A percentile compares a stretch with the other conserved stretches of the same genome.
Conservation (phyloP, 2,329 filamentous ascomycete species). For the Clarireedia monteithiana region DNA sequence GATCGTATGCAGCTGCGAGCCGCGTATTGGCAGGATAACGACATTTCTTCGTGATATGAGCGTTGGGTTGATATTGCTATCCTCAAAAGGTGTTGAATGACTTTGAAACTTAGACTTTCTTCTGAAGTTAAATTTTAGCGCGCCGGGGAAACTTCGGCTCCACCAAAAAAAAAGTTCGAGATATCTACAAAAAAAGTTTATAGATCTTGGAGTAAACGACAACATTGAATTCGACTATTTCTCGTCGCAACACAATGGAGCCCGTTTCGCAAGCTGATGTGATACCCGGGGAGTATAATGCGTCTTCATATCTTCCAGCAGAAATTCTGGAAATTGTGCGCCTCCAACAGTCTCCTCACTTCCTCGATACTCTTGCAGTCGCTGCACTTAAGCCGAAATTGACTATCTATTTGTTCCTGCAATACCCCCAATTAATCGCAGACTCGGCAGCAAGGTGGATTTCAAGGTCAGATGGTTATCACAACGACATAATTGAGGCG, state of each 20-base stretch:
- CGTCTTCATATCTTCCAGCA: slow-evolving; percentile 54
- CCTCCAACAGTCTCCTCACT: slow-evolving; percentile 52
- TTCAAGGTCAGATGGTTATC: slow-evolving; percentile 28
- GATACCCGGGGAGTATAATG: slow-evolving; percentile 42
- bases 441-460: slow-evolving; percentile 81
- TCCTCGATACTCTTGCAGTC: slow-evolving; percentile 64
- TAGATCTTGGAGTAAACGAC: slow-evolving; percentile 1
- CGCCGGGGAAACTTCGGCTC: slow-evolving; percentile 3
- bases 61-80: slow-evolving; percentile 9
- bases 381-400: slow-evolving; percentile 61
- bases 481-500: slow-evolving; percentile 49
- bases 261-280: slow-evolving; percentile 43
- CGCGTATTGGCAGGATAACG: slow-evolving; percentile 54
- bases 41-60: slow-evolving; percentile 41
- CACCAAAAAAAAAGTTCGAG: slow-evolving; percentile 9
- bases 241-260: slow-evolving; percentile 1
- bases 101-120: slow-evolving; percentile 13
- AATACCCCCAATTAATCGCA: slow-evolving; percentile 68
- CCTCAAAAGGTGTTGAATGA: slow-evolving; percentile 13
- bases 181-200: slow-evolving; percentile 11
- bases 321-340: slow-evolving; percentile 63
- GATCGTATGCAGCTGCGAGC: slow-evolving; percentile 58
- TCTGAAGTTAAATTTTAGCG: slow-evolving; percentile 13
- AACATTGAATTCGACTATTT: not conserved
- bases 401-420: slow-evolving; percentile 66